These are phyloP conservation scores for Clonostachys rhizophaga DNA, from an alignment of 2,329 filamentous ascomycete species.

Conservation along the genomic window DNA sequence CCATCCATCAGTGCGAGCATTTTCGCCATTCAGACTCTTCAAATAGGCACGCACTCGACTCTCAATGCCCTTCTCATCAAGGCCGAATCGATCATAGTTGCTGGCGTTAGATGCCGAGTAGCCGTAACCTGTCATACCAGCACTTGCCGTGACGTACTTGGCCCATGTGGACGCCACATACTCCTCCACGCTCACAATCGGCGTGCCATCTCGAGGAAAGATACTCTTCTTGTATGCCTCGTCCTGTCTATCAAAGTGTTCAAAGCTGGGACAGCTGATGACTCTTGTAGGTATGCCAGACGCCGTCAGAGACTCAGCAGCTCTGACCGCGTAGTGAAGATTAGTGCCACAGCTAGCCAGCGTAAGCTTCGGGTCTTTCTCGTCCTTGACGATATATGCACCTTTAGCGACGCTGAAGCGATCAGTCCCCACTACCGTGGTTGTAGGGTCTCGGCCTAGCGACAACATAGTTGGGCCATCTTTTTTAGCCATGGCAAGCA, in stretches of 20 bases:
- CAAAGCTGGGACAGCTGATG: not conserved
- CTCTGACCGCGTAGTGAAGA: not conserved
- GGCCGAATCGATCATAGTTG: not conserved
- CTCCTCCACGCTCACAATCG: not conserved
- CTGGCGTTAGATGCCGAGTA: not conserved
- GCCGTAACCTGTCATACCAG: not conserved
- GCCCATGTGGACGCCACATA: not conserved
- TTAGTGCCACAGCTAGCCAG: not conserved
- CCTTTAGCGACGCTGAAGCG: too few relatives aligned
- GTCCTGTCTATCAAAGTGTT: not conserved
- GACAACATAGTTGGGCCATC: not conserved
- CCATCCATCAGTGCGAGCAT: conserved; percentile 13
- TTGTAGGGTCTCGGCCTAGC: not conserved
- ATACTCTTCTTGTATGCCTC: not conserved
- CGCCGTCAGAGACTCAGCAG: not conserved
- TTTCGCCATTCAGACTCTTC: conserved; percentile 8
- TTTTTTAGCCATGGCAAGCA: conserved; percentile 5
- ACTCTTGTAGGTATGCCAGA: not conserved
- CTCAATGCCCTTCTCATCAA: not conserved
- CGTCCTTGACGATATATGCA: not conserved
- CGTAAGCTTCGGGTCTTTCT: not conserved
- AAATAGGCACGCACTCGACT: conserved; percentile 10
- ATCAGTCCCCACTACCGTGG: too few relatives aligned
- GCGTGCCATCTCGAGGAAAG: conserved; percentile 1
- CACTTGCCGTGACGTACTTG: not conserved